Percentiles rank a stretch among this genome's conserved stretches.
phyloP scores from a whole-genome alignment of 345 rosid species.

The Ceriops tagal region DNA sequence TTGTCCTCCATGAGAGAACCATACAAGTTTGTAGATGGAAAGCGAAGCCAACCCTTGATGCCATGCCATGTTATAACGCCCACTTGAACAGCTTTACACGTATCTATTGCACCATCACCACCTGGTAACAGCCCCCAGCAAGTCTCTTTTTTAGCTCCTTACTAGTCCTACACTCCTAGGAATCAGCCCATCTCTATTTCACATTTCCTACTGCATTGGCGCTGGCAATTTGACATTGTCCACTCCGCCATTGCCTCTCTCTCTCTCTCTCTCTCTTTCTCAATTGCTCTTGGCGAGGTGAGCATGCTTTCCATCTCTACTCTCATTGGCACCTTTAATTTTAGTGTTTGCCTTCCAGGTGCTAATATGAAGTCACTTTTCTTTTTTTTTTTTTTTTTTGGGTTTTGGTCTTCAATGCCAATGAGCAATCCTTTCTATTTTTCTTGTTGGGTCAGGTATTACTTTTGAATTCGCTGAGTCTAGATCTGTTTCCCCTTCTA shows the following conservation, averaged over 20 bases:
- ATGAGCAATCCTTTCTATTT: not conserved
- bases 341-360: not conserved
- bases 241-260: slow-evolving; percentile 7
- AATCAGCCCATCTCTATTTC: slow-evolving; percentile 23
- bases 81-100: not conserved
- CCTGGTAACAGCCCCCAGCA: slow-evolving; percentile 20
- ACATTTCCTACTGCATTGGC: slow-evolving; percentile 5
- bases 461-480: not conserved
- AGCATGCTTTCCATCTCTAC: slow-evolving; percentile 15
- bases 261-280: not conserved
- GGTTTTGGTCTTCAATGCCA: not conserved
- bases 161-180: not conserved
- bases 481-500: slow-evolving; percentile 2
- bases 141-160: not conserved
- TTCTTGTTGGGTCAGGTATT: not conserved
- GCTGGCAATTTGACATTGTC: not conserved
- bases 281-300: slow-evolving; percentile 40
- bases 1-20: slow-evolving; percentile 6
- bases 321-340: not conserved
- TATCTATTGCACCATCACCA: slow-evolving; percentile 10
- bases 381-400: not conserved
- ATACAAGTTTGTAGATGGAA: slow-evolving; percentile 2
- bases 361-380: not conserved
- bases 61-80: not conserved
- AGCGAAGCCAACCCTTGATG: not conserved